Evolutionary conservation across 73 alveolate genomes (phyloP), one percentile per base, ranked within the genome.

Genomic region (Symbiodinium natans): DNA sequence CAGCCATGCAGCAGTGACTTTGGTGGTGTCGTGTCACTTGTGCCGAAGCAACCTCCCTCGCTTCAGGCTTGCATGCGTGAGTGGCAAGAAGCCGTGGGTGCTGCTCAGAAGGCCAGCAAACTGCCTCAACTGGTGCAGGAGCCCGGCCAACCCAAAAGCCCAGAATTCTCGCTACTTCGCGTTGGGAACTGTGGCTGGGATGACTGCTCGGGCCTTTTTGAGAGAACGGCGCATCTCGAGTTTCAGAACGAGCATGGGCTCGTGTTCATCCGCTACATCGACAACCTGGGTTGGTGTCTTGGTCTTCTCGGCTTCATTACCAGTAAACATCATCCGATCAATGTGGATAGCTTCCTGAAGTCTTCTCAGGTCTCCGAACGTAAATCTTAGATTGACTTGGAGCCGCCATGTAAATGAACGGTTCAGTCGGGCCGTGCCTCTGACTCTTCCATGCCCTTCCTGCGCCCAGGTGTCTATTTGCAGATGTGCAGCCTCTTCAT

Each of bases 161-260:
- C 52, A 15, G 46, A 33, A 27, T 27, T 40, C 2, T 40, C 93
- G 5, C 23, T 59, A 21, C 46, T 86, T 33, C 94, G 63, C 2
- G 94, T 86, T 38, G 94, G 83, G 21, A 77, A 25, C 7, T 54
- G 94, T 41, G 94, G 94, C 27, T 86, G 94, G 94, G 43, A 46
- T 38, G 84, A 56, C n/a, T 86, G 94, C 74, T 43, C 39, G n/a
- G 87, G 94, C 56, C 59, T 56, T 56, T 86, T 86, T 59, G 83
- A 54, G 6, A 77, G 94, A 48, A 21, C 21, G 19, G 94, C 83
- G 9, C 94, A 71, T 27, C 63, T 36, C 41, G 63, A 86, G 17
- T 86, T 36, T 59, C 39, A 52, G 41, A 41, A 31, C 38, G 83
- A 27, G 3, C 94, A 83, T 0, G 71, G 71, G n/a, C 27, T 56